Evolutionary conservation across 2,329 filamentous ascomycete genomes (phyloP), one percentile per base, ranked within the genome.

Genomic region (Clonostachys sp.): DNA sequence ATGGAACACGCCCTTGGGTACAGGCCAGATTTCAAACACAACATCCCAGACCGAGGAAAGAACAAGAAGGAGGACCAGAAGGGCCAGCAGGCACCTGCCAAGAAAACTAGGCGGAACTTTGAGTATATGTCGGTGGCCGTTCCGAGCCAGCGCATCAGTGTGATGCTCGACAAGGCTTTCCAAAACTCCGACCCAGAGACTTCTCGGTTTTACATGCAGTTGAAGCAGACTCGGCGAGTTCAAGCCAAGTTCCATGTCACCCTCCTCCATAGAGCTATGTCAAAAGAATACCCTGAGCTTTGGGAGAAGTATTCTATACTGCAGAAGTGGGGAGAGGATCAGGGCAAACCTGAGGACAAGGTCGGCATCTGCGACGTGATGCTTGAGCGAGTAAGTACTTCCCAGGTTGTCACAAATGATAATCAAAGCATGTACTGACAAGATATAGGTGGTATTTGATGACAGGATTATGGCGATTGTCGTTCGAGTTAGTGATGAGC

Each of bases 201-300:
- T 8, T 61, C 62, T 34, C 60, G 59, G 9, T 84, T 96, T 60
- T 99, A 88, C 71, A 80, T 78, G 57, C 81, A 89, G 48, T 78
- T 99, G 34, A 80, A 87, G 63, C 77, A 86, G 55, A 78, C 76
- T 3, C 78, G 85, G 17, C 87, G 94, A 47, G 70, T 97, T 6
- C 92, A 97, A 65, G 62, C 77, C n/a, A 77, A 84, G 39, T 99
- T 97, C 64, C 94, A 99, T 63, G 89, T 99, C 49, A 99, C 94
- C 0, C 78, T 99, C 38, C 90, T 96, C 64, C 94, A 99, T 66
- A 84, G 86, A 42, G 83, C 85, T 12, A 73, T 72, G 4, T 71
- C 81, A 10, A 73, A 74, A 39, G 68, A 84, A 33, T 67, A 84
- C 53, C 78, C 84, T 1, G 79, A 85, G 9, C 73, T 92, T 46